Conservation (phyloP, 306 rosid genomes). For the Cyclanthera cordifolia region DNA sequence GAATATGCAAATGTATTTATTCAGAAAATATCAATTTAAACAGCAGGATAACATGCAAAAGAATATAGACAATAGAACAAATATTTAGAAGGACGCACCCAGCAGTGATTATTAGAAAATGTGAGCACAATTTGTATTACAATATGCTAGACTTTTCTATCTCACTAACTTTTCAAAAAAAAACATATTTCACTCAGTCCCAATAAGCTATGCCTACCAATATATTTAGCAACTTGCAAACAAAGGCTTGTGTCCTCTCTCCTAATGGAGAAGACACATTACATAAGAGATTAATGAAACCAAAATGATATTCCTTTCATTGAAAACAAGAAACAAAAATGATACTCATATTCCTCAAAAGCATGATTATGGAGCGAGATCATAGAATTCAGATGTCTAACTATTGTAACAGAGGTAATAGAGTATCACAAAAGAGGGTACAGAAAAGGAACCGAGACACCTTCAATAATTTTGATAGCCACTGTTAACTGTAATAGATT, state of each 20-base stretch:
- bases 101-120: not conserved
- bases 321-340: not conserved
- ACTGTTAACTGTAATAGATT: not conserved
- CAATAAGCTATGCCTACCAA: not conserved
- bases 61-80: not conserved
- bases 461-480: not conserved
- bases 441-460: not conserved
- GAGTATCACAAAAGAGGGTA: not conserved
- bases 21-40: not conserved
- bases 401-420: not conserved
- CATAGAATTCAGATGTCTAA: not conserved
- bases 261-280: not conserved
- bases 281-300: not conserved
- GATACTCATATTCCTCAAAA: not conserved
- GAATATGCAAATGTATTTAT: slow-evolving; percentile 10
- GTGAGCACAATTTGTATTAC: not conserved
- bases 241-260: not conserved
- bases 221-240: not conserved
- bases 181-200: not conserved
- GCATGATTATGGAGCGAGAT: not conserved
- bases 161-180: not conserved
- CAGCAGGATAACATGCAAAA: slow-evolving; percentile 4
- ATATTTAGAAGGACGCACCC: not conserved
- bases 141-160: not conserved
- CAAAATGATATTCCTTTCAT: too few relatives aligned